Evolutionary conservation across 208 protist genomes (phyloP).

Genomic region (Angomonas deanei): DNA sequence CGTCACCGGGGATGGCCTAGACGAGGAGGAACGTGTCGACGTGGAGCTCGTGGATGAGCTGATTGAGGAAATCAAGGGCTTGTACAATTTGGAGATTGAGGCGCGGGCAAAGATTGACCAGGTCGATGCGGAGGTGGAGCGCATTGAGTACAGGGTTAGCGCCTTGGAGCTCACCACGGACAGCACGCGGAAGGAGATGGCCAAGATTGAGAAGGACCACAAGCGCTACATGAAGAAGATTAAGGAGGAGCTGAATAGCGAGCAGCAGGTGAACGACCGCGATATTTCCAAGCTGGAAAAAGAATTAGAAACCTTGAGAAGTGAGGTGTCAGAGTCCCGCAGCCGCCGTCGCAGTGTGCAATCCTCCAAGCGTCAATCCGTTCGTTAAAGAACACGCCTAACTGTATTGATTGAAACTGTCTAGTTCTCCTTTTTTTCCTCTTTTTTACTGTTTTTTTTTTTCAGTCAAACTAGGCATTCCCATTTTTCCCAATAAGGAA

Average conservation of each 20-base stretch:
- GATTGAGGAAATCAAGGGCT: slow-evolving; percentile 45
- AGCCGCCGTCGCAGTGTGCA: slow-evolving; percentile 3
- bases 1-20: slow-evolving; percentile 39
- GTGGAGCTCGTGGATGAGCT: slow-evolving; percentile 51
- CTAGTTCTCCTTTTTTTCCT: not conserved
- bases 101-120: slow-evolving; percentile 35
- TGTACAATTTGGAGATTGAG: slow-evolving; percentile 44
- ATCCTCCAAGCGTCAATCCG: not conserved
- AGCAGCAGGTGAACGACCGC: slow-evolving; percentile 40
- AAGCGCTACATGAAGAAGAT: slow-evolving; percentile 36
- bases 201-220: slow-evolving; percentile 50
- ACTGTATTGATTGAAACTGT: not conserved
- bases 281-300: slow-evolving; percentile 37
- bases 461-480: not conserved
- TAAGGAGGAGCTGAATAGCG: slow-evolving; percentile 38
- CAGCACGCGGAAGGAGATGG: slow-evolving; percentile 43
- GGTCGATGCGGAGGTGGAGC: slow-evolving; percentile 58
- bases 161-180: slow-evolving; percentile 49
- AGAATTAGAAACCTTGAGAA: slow-evolving; percentile 31
- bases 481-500: not conserved
- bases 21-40: slow-evolving; percentile 60
- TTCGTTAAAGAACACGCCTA: not conserved
- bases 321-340: slow-evolving; percentile 7
- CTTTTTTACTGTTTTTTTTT: slow-evolving; percentile 5
- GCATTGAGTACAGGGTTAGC: slow-evolving; percentile 40